Evolutionary conservation across 176 grass and related monocot genomes (phyloP).

Genomic region (Panicum miliaceum): DNA sequence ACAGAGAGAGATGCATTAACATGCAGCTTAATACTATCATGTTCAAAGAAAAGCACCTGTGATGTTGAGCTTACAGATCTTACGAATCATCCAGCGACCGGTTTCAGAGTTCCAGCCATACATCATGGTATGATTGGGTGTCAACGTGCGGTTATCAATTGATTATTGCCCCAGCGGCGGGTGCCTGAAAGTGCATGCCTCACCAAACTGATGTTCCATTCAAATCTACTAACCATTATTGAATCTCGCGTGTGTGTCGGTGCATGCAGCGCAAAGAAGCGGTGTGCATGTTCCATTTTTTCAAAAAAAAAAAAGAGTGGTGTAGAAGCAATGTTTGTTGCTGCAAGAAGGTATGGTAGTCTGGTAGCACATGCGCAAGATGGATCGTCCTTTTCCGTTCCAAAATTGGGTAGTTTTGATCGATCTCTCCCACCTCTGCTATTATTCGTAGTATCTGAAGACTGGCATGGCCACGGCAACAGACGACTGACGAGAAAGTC

Average conservation of each 20-base stretch:
- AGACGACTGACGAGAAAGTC: neutral
- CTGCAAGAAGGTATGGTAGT: neutral
- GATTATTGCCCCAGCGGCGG: constrained; percentile 21
- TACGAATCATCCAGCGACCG: neutral
- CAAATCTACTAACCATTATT: neutral
- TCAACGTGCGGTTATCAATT: neutral
- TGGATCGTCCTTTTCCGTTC: neutral
- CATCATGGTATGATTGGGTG: neutral
- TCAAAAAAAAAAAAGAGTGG: neutral
- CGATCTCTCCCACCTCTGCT: neutral
- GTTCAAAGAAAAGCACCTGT: neutral
- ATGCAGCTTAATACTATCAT: neutral
- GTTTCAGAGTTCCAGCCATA: neutral
- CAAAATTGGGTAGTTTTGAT: neutral
- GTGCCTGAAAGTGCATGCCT: neutral
- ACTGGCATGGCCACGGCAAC: neutral
- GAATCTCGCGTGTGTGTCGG: neutral
- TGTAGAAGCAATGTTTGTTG: neutral
- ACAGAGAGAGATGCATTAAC: neutral
- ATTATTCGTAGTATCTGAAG: neutral
- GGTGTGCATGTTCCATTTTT: neutral
- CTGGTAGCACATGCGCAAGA: neutral
- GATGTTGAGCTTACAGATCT: neutral
- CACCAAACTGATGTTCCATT: neutral
- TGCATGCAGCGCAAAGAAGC: constrained; percentile 4